Base-by-base conservation (phyloP, 108 stramenopile species). In the Cafeteria roenbergensis region DNA sequence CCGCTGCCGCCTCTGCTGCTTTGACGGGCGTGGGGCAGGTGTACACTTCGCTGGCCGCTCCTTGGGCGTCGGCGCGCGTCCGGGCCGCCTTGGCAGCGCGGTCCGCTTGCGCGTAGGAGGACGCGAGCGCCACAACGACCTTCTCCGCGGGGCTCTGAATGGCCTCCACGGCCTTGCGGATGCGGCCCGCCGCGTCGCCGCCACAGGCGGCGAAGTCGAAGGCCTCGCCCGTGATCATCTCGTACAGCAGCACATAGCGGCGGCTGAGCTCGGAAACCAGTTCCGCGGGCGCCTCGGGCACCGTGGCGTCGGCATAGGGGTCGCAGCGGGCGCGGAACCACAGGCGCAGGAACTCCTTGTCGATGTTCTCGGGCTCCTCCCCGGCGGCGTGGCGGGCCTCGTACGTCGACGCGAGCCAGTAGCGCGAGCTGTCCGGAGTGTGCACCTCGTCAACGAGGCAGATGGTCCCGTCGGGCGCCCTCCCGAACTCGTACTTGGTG, bases 401-500 rank as follows among this genome's bases (percentile, higher is more conserved):
- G 67, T 95, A 94, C 20, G 90, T 85, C 28, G 80, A 79, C 0
- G 87, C 84, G 38, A 98, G 59, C 96, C 96, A 98, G 72, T 94
- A 98, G 2, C 97, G 83, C 32, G 89, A 90, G 27, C 93, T 94
- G 73, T 99, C 97, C 33, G 97, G 97, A 2, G 97, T 99, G 66
- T 92, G 89, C 1, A 99, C 88, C 77, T 99, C 97, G 64, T 99
- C 97, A 59, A 99, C 90, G 66, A 99, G 67, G 0, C 86, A 54
- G 53, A 96, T 93, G 29, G 87, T 80, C 30, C 81, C 81, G 21
- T 83, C 73, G 25, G 69, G 69, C 52, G 53, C 12, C 32, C 83
- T 82, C 9, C 96, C 96, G 69, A 95, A 89, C 82, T 98, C 96
- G 71, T 91, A 98, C 71, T 99, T 99, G 22, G 97, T 99, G 75